These are phyloP conservation scores for Arachis monticola DNA, from an alignment of 331 rosid species.

Conservation along the genomic window DNA sequence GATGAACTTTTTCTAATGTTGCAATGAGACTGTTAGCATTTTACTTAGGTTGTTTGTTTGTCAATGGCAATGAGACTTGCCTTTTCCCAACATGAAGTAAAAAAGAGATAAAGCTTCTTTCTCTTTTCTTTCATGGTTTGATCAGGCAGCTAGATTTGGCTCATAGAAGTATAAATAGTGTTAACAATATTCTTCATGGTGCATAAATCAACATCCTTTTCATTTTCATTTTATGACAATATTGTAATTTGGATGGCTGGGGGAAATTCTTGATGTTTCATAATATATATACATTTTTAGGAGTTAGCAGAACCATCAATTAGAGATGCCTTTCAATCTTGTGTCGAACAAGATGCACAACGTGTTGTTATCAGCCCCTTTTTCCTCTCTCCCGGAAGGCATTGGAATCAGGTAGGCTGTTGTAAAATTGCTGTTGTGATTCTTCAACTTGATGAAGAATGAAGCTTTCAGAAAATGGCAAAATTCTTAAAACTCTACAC, in stretches of 20 bases:
- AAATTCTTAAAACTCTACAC: constrained; percentile 17
- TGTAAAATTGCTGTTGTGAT: neutral
- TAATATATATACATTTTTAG: constrained; percentile 44
- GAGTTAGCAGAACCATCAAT: constrained; percentile 93
- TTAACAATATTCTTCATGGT: neutral
- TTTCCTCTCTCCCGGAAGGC: constrained; percentile 87
- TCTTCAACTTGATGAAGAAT: constrained; percentile 11
- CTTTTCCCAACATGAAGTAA: constrained; percentile 1
- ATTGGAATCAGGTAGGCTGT: constrained; percentile 76
- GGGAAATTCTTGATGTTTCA: constrained; percentile 19
- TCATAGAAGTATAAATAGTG: neutral
- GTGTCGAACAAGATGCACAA: constrained; percentile 70
- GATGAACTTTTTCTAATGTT: neutral
- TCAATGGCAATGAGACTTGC: neutral
- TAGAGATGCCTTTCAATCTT: constrained; percentile 64
- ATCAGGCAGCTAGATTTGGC: constrained; percentile 12
- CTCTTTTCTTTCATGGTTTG: neutral
- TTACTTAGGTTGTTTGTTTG: neutral
- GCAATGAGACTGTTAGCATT: neutral
- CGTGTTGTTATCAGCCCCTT: constrained; percentile 79
- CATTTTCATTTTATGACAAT: constrained; percentile 32
- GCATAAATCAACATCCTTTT: constrained; percentile 5
- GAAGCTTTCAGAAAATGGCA: neutral
- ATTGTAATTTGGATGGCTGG: neutral
- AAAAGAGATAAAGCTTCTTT: neutral